Base-by-base conservation (phyloP, 371 early-diverging fungal genomes). In the Mucor indicus region DNA sequence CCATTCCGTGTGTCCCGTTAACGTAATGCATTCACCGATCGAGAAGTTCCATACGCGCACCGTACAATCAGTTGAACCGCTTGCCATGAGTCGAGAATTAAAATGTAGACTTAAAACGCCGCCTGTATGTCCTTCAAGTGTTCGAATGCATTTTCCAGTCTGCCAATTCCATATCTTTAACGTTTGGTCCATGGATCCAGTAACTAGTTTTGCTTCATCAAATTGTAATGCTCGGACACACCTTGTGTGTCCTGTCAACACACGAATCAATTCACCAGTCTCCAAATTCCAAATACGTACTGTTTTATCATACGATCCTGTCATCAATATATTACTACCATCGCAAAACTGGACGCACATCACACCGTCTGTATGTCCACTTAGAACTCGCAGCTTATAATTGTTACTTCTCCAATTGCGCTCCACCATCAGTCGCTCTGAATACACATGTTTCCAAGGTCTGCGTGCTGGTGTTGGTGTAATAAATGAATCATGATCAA, bases 161-260 rank as follows among this genome's bases (percentile, higher is more conserved):
- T 91, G 88, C 62, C 92, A 90, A 70, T 96, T 92, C 99, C 99
- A 99, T 38, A 99, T 88, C 53, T 90, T 80, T n/a, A 99, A 80
- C 0, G 96, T 96, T 22, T 89, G 81, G 58, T 99, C 99, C 69
- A 90, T 85, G 8, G 93, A 89, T 6, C 91, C 92, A 3, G 92
- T 86, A 15, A 93, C 85, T 23, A 92, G 70, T 62, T 87, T 91
- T 55, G 82, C 81, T 29, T 86, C 85, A 55, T 91, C 90, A 58
- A 92, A 91, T 45, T 90, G 94, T 6, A 98, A 76, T 1, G 89
- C 90, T 2, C 94, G 79, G 0, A 99, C 88, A 16, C 89, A 85
- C 2, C 87, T 81, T 8, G 86, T 83, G 72, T 99, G 98, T 0
- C 98, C 99, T 10, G 57, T 70, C 11, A 95, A 67, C 4, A 79